Percentiles rank a stretch among this genome's conserved stretches.
phyloP scores from a whole-genome alignment of 2,329 filamentous ascomycete genomes.

The Knoxdaviesia capensis region DNA sequence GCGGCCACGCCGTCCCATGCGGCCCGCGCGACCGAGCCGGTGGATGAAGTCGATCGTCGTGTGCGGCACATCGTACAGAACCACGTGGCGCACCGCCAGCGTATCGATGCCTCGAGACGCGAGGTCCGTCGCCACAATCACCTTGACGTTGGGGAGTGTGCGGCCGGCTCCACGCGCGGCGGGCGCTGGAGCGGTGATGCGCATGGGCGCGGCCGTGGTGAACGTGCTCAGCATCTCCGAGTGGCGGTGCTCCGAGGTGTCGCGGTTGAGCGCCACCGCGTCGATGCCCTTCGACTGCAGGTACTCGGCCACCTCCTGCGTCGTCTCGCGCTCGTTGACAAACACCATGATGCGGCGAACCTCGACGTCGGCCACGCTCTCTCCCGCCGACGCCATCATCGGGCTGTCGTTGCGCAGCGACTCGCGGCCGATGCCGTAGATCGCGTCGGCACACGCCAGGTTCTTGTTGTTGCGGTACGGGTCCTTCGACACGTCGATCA shows the following conservation, averaged over 20 bases:
- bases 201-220: constrained; percentile 28
- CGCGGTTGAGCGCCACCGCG: constrained; percentile 65
- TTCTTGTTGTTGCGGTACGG: constrained; percentile 86
- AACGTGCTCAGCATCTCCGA: constrained; percentile 61
- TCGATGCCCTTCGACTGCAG: constrained; percentile 73
- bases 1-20: constrained; percentile 78
- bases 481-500: constrained; percentile 80
- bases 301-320: constrained; percentile 60
- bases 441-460: constrained; percentile 82
- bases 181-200: constrained; percentile 9
- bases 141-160: constrained; percentile 57
- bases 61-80: constrained; percentile 94
- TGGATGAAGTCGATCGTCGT: constrained; percentile 98
- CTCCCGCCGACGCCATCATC: constrained; percentile 7
- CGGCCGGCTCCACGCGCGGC: constrained; percentile 18
- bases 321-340: constrained; percentile 87
- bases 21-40: constrained; percentile 71
- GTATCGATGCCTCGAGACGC: constrained; percentile 91
- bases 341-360: constrained; percentile 84
- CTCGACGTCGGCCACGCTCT: constrained; percentile 31
- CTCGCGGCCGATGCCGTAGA: constrained; percentile 82
- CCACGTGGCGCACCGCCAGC: constrained; percentile 71
- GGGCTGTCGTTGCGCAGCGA: constrained; percentile 35
- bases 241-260: constrained; percentile 60
- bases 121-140: constrained; percentile 85